A percentile compares a stretch with the other conserved stretches of the same genome.
Evolutionary conservation across 768 basidiomycete species (phyloP).

Genomic region (Pleurotus citrinopileatus): DNA sequence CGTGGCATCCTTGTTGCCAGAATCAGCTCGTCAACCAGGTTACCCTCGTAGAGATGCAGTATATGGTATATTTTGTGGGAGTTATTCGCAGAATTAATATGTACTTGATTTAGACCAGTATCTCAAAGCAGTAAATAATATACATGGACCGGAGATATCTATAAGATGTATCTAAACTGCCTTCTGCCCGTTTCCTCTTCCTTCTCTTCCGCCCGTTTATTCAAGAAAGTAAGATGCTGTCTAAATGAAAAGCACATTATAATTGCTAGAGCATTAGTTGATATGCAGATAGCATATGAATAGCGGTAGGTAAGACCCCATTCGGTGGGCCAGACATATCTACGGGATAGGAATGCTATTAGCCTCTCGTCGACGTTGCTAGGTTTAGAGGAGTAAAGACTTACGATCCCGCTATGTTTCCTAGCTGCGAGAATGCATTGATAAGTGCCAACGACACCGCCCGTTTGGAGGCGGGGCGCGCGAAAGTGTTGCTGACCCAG

Average conservation of each 20-base stretch:
- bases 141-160: too few relatives aligned
- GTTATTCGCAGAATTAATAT: too few relatives aligned
- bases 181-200: conserved; percentile 30
- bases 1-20: too few relatives aligned
- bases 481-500: conserved; percentile 49
- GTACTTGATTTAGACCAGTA: too few relatives aligned
- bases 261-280: conserved; percentile 48
- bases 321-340: conserved; percentile 13
- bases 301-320: conserved; percentile 26
- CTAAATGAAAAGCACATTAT: conserved; percentile 53
- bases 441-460: conserved; percentile 84
- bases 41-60: too few relatives aligned
- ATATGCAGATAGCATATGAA: conserved; percentile 74
- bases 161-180: conserved; percentile 49
- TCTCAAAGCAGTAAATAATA: too few relatives aligned
- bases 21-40: too few relatives aligned
- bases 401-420: conserved; percentile 83
- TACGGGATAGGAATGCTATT: too few relatives aligned
- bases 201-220: conserved; percentile 35
- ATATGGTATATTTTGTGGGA: too few relatives aligned
- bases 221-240: conserved; percentile 34
- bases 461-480: conserved; percentile 78
- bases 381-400: conserved; percentile 22
- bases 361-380: too few relatives aligned
- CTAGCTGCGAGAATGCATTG: conserved; percentile 78